These are phyloP conservation scores for Kwoniella europaea DNA, from an alignment of 768 basidiomycete species.

Conservation along the genomic window DNA sequence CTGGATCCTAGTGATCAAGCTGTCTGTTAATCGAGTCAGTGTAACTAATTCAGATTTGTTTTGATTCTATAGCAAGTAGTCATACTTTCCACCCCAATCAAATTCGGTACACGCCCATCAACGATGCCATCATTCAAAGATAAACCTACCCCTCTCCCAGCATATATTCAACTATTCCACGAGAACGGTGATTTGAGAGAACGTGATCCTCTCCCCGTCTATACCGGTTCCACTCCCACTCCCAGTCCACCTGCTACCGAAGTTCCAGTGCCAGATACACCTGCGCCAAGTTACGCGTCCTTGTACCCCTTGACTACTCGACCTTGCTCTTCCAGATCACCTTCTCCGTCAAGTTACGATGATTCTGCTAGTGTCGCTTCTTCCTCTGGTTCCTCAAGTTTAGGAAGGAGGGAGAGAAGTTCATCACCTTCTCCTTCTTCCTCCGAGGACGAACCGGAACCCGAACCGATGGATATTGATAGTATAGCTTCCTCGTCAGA, in stretches of 20 bases:
- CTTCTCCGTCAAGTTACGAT: constrained; percentile 8
- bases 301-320: constrained; percentile 2
- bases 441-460: not conserved
- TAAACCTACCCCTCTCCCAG: constrained; percentile 36
- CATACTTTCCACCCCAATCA: constrained; percentile 51
- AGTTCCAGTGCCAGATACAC: not conserved
- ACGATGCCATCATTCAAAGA: constrained; percentile 22
- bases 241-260: too few species aligned
- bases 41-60: not conserved
- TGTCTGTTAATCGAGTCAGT: not conserved
- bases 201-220: constrained; percentile 53
- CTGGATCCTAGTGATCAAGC: too few species aligned
- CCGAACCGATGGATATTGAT: constrained; percentile 28
- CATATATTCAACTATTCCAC: constrained; percentile 56
- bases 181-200: constrained; percentile 52
- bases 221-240: constrained; percentile 15
- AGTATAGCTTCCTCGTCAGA: not conserved
- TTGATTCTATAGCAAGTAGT: constrained; percentile 37
- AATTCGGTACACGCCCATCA: constrained; percentile 48
- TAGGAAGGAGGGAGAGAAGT: constrained; percentile 15
- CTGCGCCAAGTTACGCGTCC: constrained; percentile 18
- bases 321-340: constrained; percentile 8
- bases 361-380: not conserved
- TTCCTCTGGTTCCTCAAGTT: constrained; percentile 1
- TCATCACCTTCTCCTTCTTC: constrained; percentile 6